These are phyloP conservation scores for Coccomyxa sp. DNA, from an alignment of 139 green algal species.

Conservation along the genomic window DNA sequence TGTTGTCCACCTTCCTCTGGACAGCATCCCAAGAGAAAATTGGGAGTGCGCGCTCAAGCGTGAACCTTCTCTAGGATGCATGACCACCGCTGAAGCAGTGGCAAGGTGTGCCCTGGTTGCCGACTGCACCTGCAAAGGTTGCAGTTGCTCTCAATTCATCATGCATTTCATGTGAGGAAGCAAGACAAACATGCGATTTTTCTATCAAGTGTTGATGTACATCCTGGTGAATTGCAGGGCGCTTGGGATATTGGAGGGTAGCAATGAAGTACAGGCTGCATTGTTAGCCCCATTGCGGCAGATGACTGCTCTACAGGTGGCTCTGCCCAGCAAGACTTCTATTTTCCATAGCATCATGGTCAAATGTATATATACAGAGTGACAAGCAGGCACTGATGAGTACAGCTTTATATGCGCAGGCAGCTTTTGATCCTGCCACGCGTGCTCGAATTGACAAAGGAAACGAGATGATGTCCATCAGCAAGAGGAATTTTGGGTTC, in stretches of 20 bases:
- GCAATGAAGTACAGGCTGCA: not conserved
- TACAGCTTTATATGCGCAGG: too few relatives aligned
- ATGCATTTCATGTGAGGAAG: not conserved
- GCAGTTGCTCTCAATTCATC: not conserved
- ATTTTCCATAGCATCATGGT: too few relatives aligned
- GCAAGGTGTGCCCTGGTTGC: not conserved
- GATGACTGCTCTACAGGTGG: not conserved
- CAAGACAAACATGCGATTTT: not conserved
- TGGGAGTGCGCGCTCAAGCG: not conserved
- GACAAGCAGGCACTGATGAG: too few relatives aligned
- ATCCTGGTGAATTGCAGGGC: not conserved
- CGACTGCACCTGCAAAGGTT: not conserved
- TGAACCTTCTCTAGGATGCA: not conserved
- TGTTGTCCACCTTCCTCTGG: not conserved
- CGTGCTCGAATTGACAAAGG: too few relatives aligned
- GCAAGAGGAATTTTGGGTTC: too few relatives aligned
- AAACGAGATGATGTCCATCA: too few relatives aligned
- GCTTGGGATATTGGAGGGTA: not conserved
- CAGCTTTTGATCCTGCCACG: too few relatives aligned
- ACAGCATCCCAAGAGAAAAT: not conserved
- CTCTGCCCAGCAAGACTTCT: too few relatives aligned
- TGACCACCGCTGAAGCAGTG: not conserved
- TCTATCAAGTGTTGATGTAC: not conserved
- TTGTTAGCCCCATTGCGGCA: not conserved
- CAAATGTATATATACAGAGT: too few relatives aligned